Percentiles rank a stretch among this genome's conserved stretches.
Conservation (phyloP, 192 early-diverging fungal genomes). For the Backusella psychrophila region DNA sequence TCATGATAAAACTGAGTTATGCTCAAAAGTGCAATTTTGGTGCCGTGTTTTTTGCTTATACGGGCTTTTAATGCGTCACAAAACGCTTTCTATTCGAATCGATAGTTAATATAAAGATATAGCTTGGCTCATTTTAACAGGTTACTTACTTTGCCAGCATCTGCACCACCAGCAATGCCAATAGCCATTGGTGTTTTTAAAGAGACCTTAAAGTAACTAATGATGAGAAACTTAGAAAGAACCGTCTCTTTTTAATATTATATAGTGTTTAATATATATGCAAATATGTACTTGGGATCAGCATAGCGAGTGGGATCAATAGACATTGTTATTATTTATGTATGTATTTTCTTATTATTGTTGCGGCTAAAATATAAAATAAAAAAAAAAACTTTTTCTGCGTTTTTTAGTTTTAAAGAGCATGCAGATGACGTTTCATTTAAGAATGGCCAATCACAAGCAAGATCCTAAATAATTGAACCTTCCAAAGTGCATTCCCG, state of each 20-base stretch:
- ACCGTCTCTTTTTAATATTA: background rate
- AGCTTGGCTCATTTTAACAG: background rate
- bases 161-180: constrained; percentile 49
- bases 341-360: background rate
- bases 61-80: constrained; percentile 5
- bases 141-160: constrained; percentile 44
- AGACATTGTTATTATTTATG: constrained; percentile 12
- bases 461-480: background rate
- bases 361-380: background rate
- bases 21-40: constrained; percentile 54
- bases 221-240: background rate
- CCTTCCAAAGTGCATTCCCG: background rate
- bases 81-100: constrained; percentile 25
- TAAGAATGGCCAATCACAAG: background rate
- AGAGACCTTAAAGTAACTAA: constrained; percentile 27
- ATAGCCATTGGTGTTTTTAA: constrained; percentile 45
- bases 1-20: constrained; percentile 68
- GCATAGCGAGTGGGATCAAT: constrained; percentile 13
- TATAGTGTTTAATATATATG: background rate
- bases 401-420: background rate
- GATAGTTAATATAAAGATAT: constrained; percentile 18
- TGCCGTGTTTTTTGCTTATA: background rate
- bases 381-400: background rate
- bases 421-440: background rate
- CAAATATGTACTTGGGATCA: constrained; percentile 14